Evolutionary conservation across 768 basidiomycete species (phyloP), one percentile per base, ranked within the genome.

Genomic region (Lactarius hengduanensis): DNA sequence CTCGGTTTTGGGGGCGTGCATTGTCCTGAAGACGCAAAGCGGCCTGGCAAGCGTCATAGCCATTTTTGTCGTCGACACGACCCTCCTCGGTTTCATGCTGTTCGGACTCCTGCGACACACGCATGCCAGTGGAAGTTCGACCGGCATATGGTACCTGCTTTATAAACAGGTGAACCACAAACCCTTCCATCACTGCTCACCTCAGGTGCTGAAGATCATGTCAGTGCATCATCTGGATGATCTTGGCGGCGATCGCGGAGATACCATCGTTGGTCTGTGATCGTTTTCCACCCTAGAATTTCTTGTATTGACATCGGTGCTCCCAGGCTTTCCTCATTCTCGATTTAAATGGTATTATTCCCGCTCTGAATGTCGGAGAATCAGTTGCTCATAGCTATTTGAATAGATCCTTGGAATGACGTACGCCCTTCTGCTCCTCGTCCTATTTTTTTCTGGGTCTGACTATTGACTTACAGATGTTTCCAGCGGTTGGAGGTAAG

Each of bases 361-460:
- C 10, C 22, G 4, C 11, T 16, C 3, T 20, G 47, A n/a, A 34
- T 18, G 9, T 8, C 1, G 7, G 2, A 5, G 13, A 15, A 28
- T 50, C 22, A 18, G 10, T n/a, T 28, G 9, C 61, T 66, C 43
- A 66, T 40, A 4, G 6, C 0, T 20, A n/a, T 18, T 32, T 22
- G 57, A 43, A 62, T 32, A 66, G 65, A 57, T 26, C 28, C 57
- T 62, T 66, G 60, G 61, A 62, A 62, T 40, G 10, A 34, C 20
- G 65, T 66, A 58, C 11, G 61, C 2, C 53, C 11, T 15, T 22
- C 28, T 20, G 3, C 15, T 16, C 54, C 56, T 10, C 4, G 4
- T n/a, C 43, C n/a, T 53, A 1, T 16, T 61, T 4, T 13, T 28
- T 28, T 45, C n/a, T 15, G 47, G 5, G 57, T 18, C 61, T 62